Base-by-base conservation (phyloP, 306 rosid genomes). In the Comarum palustre region DNA sequence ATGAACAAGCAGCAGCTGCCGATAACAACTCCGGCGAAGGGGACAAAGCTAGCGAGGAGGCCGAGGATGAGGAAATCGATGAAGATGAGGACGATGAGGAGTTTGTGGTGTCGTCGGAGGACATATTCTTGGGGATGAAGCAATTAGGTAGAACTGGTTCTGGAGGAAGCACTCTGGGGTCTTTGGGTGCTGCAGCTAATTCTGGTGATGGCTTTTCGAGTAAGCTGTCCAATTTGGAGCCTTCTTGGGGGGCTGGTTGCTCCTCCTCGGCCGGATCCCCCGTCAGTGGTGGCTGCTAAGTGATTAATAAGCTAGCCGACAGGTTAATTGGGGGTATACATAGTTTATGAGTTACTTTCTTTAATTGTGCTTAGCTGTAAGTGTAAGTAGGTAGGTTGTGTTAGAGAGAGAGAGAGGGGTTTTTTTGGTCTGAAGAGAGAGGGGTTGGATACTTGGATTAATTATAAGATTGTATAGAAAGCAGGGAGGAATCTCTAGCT, bases 61-160 rank as follows among this genome's bases (percentile, higher is more conserved):
- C 66, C 7, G 81, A 76, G 0, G 80, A 80, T n/a, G 73, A 55
- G 0, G 73, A 72, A 1, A 59, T 59, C 10, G 64, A 51, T 0
- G 66, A 68, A 0, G 71, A 66, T 3, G 73, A 75, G 5, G 73
- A 81, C 0, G 78, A 45, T 39, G 51, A 59, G 65, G 39, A 59
- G 65, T 31, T 83, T 78, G 46, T 84, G 71, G 77, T 90, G 22
- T 87, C 90, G 78, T 64, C 74, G 1, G 80, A 82, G 3, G 81
- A 83, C 12, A 80, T 84, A 45, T 84, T 83, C 69, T 13, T 74
- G 41, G 82, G 85, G 6, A 14, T 57, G 20, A 65, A 72, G 39
- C 69, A 73, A 36, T 9, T 85, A 16, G 83, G 68, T 4, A 34
- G 59, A 20, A 62, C 66, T 38, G 46, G 66, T 17, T 71, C 66